Base-by-base conservation (phyloP, 2,329 filamentous ascomycete genomes). In the Xylaria sp. region DNA sequence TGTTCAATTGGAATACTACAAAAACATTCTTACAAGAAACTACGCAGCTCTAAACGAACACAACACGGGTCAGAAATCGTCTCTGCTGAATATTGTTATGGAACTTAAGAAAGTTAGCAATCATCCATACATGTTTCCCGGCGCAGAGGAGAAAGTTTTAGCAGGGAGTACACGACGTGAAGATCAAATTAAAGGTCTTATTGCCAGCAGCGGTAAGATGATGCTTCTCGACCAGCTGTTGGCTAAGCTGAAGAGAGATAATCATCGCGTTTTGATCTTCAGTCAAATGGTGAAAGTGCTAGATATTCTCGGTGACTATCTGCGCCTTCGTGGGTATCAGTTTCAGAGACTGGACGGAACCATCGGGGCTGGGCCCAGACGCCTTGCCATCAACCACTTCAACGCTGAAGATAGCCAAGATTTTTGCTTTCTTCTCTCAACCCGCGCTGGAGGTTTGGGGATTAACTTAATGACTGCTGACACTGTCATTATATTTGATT, bases 271-370 rank as follows among this genome's bases (percentile, higher is more conserved):
- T 13, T 83, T 99, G 69, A 98, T 99, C 71, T 99, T 99, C 84
- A 98, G 95, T 78, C 96, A 99, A 78, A 99, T 99, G 96, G 96
- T 99, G 39, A 96, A 93, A 77, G 98, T 99, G 92, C 87, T 99
- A 25, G 94, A 99, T 75, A 96, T 99, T 60, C 85, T 99, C 1
- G 93, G 93, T 51, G 95, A 99, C 75, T 99, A 99, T 77, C 88
- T 98, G 71, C 92, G 93, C 58, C 87, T 96, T 60, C 91, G 96
- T 69, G 94, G 94, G n/a, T 96, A 98, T 79, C 90, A 96, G 66
- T 98, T 96, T 76, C 96, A 99, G 77, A 89, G 96, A 20, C 87
- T 99, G 7, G 96, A 99, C 77, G 96, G 96, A 72, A 99, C 96
- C 2, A 97, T 99, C 72, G 91, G 93, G 38, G 92, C 96, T 13